Evolutionary conservation across 2,329 filamentous ascomycete genomes (phyloP).

Genomic region (Xylaria hypoxylon): DNA sequence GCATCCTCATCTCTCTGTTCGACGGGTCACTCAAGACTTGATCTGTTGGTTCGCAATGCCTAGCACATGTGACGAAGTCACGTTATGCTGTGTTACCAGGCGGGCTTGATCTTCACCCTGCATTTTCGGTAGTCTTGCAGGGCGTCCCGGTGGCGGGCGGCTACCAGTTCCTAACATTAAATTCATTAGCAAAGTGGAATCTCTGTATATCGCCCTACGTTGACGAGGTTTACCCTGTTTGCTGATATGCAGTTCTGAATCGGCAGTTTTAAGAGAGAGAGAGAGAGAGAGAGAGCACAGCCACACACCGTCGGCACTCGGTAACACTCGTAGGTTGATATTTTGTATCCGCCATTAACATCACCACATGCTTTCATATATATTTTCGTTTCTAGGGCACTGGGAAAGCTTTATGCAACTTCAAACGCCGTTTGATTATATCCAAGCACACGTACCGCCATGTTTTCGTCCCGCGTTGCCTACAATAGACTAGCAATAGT

Average conservation of each 20-base stretch:
- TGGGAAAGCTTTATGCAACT: neutral
- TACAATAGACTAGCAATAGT: too few relatives aligned
- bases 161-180: slow-evolving; percentile 1
- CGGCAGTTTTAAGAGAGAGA: neutral
- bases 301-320: neutral
- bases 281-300: too few relatives aligned
- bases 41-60: neutral
- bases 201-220: neutral
- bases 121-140: neutral
- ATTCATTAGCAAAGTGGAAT: too few relatives aligned
- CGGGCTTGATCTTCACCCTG: neutral
- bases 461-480: slow-evolving; percentile 2
- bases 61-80: neutral
- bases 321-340: too few relatives aligned
- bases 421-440: neutral
- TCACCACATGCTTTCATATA: neutral
- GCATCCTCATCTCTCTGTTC: too few relatives aligned
- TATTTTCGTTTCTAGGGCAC: slow-evolving; percentile 23
- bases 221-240: slow-evolving; percentile 17
- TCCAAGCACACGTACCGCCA: neutral
- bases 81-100: neutral
- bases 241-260: slow-evolving; percentile 1
- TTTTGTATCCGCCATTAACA: neutral
- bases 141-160: neutral
- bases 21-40: neutral